A percentile compares a stretch with the other conserved stretches of the same genome.
Conservation (phyloP, 2,329 filamentous ascomycete genomes). For the Xylaria sp. region DNA sequence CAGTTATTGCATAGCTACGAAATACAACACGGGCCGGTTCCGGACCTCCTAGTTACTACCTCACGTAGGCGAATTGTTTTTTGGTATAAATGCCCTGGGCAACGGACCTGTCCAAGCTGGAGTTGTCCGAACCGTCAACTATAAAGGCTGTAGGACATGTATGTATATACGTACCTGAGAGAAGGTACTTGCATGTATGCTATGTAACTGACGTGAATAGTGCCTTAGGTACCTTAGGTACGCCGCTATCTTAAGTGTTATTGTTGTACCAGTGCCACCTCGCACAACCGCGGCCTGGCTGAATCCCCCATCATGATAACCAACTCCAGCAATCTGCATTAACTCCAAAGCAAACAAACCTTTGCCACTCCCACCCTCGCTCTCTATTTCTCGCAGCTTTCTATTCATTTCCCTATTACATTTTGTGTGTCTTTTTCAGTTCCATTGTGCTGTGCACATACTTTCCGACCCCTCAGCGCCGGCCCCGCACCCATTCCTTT, state of each 20-base stretch:
- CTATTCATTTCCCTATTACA: not conserved
- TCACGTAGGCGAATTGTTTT: not conserved
- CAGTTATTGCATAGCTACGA: not conserved
- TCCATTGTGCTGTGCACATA: not conserved
- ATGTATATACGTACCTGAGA: not conserved
- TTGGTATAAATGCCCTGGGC: not conserved
- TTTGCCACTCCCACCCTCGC: not conserved
- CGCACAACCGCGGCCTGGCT: not conserved
- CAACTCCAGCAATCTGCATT: not conserved
- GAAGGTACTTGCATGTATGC: not conserved
- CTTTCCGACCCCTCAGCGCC: not conserved
- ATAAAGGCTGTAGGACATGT: constrained; percentile 3
- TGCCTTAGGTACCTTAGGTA: not conserved
- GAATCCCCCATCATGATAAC: not conserved
- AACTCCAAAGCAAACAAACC: not conserved
- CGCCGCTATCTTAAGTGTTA: not conserved
- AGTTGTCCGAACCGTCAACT: not conserved
- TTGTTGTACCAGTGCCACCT: constrained; percentile 2
- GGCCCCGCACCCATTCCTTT: constrained; percentile 20
- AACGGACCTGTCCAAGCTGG: not conserved
- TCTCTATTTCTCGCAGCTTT: not conserved
- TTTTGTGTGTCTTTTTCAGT: not conserved
- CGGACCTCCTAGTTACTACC: not conserved
- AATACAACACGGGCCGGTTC: not conserved
- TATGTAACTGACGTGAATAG: not conserved